Base-by-base conservation (phyloP, 768 basidiomycete species). In the Nidula microcarpa region DNA sequence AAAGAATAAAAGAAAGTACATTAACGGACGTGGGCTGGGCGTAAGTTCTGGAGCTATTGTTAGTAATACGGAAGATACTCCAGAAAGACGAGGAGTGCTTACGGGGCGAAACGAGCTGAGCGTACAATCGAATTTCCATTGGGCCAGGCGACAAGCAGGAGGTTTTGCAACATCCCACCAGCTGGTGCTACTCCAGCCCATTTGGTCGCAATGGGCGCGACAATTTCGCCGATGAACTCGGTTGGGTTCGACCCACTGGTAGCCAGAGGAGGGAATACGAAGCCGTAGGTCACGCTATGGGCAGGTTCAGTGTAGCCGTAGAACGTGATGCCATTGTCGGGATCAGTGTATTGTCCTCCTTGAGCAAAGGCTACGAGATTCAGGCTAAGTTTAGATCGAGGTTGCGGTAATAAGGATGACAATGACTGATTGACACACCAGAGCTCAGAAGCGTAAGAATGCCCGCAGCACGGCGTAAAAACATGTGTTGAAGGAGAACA, bases 181-280 rank as follows among this genome's bases (percentile, higher is more conserved):
- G 72, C 78, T 5, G 83, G 75, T 6, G 80, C 68, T 33, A 78
- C 64, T 49, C 84, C 84, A n/a, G 74, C 74, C 84, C 84, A 86
- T 70, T 73, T 61, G n/a, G 73, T 73, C 5, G 59, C 72, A 37
- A 81, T 67, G 8, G 85, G 84, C 6, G 81, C 78, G 23, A 83
- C 75, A 46, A 85, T 78, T 64, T 83, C 80, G 47, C 78, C 85
- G 57, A 86, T 82, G 61, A 85, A 85, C 57, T 86, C 84, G 13
- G 68, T 70, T 16, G 77, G 65, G 18, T 71, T 67, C 30, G 67
- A 51, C 11, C 68, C 71, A 7, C 71, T 68, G 11, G 71, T 64
- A 5, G 67, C 69, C 13, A 77, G 62, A 17, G 78, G 78, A 32
- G 82, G 82, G 59, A 85, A 80, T 34, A 78, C 67, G 53, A 76